Percentiles rank a stretch among this genome's conserved stretches.
Evolutionary conservation across 2,329 filamentous ascomycete species (phyloP).

Genomic region (Tolypocladium tundrense): DNA sequence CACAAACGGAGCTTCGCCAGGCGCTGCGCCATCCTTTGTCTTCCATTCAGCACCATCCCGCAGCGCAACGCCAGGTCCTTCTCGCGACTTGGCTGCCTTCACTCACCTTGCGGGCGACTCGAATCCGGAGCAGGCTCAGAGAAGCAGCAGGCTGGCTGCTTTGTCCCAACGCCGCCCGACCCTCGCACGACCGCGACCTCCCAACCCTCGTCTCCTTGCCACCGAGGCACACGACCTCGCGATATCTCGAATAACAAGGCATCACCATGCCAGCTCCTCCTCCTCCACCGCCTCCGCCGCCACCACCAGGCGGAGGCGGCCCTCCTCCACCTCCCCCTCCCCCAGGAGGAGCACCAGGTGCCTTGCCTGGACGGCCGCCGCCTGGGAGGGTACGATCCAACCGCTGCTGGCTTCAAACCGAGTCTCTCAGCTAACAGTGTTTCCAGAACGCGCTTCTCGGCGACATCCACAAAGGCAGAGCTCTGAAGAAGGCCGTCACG

Average conservation of each 20-base stretch:
- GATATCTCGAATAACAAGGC: background rate
- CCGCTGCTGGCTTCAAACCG: too few species aligned
- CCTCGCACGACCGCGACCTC: background rate
- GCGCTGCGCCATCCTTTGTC: constrained; percentile 1
- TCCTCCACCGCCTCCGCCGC: constrained; percentile 62
- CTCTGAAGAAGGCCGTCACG: constrained; percentile 75
- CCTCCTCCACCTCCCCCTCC: constrained; percentile 53
- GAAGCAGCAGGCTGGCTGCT: background rate
- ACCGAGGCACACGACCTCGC: constrained; percentile 1
- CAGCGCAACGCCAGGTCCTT: background rate
- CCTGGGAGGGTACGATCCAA: constrained; percentile 46
- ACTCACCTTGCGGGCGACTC: background rate
- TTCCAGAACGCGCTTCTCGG: constrained; percentile 70
- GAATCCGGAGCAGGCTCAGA: background rate
- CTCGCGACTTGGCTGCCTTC: background rate
- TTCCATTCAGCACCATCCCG: background rate
- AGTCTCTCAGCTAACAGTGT: constrained; percentile 5
- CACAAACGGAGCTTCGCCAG: background rate
- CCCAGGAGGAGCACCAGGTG: constrained; percentile 28
- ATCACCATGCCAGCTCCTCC: constrained; percentile 42
- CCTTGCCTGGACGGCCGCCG: constrained; percentile 47
- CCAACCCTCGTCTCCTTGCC: background rate
- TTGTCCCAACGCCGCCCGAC: background rate
- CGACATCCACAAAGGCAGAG: constrained; percentile 75
- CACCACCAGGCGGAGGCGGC: constrained; percentile 50